phyloP scores from a whole-genome alignment of 1,284 basidiomycete genomes.

The Ceratobasidium sp. region DNA sequence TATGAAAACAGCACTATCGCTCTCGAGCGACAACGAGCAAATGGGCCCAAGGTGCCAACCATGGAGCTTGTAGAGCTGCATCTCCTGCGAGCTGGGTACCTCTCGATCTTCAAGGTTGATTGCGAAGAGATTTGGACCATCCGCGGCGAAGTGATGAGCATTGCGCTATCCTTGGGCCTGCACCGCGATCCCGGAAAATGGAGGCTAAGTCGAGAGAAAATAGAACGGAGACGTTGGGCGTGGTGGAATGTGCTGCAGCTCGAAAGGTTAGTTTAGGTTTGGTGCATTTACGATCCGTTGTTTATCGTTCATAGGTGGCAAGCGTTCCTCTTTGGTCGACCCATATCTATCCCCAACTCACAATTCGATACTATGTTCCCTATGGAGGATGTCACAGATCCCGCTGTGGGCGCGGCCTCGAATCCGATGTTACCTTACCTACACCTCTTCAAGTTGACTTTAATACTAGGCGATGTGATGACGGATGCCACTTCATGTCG shows the following conservation, averaged over 20 bases:
- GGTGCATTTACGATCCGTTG: conserved; percentile 2
- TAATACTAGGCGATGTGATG: conserved; percentile 85
- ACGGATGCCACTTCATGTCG: conserved; percentile 83
- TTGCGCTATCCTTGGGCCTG: conserved; percentile 82
- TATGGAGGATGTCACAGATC: conserved; percentile 57
- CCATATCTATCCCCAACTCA: conserved; percentile 77
- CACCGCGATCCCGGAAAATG: conserved; percentile 84
- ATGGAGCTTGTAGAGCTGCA: conserved; percentile 66
- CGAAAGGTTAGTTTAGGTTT: conserved; percentile 68
- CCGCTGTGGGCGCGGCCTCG: conserved; percentile 24
- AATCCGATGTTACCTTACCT: conserved; percentile 71
- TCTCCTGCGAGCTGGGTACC: conserved; percentile 77
- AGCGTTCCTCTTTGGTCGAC: conserved; percentile 86
- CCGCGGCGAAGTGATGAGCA: conserved; percentile 76
- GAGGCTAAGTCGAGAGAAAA: conserved; percentile 73
- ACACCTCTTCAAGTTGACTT: conserved; percentile 79
- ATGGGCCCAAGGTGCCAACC: conserved; percentile 45
- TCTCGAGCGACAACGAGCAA: conserved; percentile 43
- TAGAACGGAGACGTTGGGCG: conserved; percentile 83
- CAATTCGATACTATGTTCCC: conserved; percentile 83
- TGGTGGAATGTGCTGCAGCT: conserved; percentile 88
- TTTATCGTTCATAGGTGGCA: conserved; percentile 72
- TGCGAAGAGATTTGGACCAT: conserved; percentile 84
- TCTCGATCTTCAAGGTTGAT: conserved; percentile 77
- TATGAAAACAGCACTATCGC: conserved; percentile 61